These are phyloP conservation scores for Golubevia sp. DNA, from an alignment of 1,284 basidiomycete species.

Conservation along the genomic window DNA sequence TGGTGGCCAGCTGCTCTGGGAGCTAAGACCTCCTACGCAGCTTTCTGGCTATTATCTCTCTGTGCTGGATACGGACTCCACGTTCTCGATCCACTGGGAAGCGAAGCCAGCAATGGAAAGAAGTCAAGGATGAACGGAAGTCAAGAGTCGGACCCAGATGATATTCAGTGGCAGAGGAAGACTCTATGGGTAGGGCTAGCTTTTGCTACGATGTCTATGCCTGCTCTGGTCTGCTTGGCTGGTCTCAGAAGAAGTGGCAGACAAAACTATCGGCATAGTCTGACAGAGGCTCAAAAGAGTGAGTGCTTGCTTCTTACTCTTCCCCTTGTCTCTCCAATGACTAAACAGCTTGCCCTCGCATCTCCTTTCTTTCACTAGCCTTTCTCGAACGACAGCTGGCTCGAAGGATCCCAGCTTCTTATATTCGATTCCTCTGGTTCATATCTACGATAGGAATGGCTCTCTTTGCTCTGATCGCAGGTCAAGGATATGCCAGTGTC, in stretches of 20 bases:
- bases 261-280: slow-evolving; percentile 53
- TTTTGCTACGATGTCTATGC: slow-evolving; percentile 67
- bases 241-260: slow-evolving; percentile 48
- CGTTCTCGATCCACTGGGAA: slow-evolving; percentile 33
- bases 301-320: slow-evolving; percentile 3
- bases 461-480: slow-evolving; percentile 66
- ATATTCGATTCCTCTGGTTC: slow-evolving; percentile 68
- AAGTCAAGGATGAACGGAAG: background rate
- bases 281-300: slow-evolving; percentile 62
- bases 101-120: slow-evolving; percentile 2
- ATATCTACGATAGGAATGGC: slow-evolving; percentile 66
- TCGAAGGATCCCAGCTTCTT: slow-evolving; percentile 66
- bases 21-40: slow-evolving; percentile 65
- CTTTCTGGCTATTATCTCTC: slow-evolving; percentile 66
- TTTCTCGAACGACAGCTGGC: slow-evolving; percentile 64
- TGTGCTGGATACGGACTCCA: slow-evolving; percentile 64
- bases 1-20: slow-evolving; percentile 65
- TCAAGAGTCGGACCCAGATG: slow-evolving; percentile 8
- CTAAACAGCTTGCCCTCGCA: background rate
- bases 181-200: slow-evolving; percentile 67
- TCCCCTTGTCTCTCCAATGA: slow-evolving; percentile 3
- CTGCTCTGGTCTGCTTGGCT: slow-evolving; percentile 63
- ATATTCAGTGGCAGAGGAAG: slow-evolving; percentile 68
- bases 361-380: background rate
- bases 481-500: slow-evolving; percentile 67